phyloP scores from a whole-genome alignment of 495 filamentous ascomycete species.

The Terfezia boudieri region DNA sequence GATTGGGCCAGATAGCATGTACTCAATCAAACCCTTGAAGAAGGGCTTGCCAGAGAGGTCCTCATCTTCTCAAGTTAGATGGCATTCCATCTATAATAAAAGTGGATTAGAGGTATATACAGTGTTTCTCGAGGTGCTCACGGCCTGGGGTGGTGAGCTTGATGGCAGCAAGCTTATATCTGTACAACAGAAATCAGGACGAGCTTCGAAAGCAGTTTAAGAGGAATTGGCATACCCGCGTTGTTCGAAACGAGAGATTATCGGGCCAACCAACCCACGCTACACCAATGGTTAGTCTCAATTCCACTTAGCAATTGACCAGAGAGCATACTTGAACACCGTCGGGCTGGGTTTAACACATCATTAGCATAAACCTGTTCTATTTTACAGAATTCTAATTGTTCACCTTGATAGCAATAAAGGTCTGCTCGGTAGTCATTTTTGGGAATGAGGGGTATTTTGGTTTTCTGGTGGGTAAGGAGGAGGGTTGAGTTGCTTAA shows the following conservation, averaged over 20 bases:
- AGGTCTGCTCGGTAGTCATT: constrained; percentile 30
- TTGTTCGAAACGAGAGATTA: constrained; percentile 91
- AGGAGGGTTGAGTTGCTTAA: not conserved
- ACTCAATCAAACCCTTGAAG: constrained; percentile 40
- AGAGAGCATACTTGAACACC: constrained; percentile 68
- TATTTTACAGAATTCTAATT: not conserved
- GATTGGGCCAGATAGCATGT: constrained; percentile 95
- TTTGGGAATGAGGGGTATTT: not conserved
- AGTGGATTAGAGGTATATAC: constrained; percentile 19
- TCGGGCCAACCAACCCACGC: constrained; percentile 91
- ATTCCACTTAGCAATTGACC: not conserved
- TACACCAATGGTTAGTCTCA: constrained; percentile 22
- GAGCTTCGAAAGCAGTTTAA: too few species aligned
- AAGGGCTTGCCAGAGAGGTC: constrained; percentile 87
- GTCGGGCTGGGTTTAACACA: constrained; percentile 42
- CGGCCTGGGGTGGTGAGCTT: constrained; percentile 74
- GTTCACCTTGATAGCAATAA: constrained; percentile 64
- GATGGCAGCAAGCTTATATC: constrained; percentile 95
- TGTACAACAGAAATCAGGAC: constrained; percentile 8
- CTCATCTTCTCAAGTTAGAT: constrained; percentile 31
- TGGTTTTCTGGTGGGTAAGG: not conserved
- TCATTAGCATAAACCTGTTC: not conserved
- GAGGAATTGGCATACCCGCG: constrained; percentile 40
- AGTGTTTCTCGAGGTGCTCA: constrained; percentile 94
- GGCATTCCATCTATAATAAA: constrained; percentile 5